These are phyloP conservation scores for Phoma herbarum DNA, from an alignment of 2,329 filamentous ascomycete genomes.

Conservation along the genomic window DNA sequence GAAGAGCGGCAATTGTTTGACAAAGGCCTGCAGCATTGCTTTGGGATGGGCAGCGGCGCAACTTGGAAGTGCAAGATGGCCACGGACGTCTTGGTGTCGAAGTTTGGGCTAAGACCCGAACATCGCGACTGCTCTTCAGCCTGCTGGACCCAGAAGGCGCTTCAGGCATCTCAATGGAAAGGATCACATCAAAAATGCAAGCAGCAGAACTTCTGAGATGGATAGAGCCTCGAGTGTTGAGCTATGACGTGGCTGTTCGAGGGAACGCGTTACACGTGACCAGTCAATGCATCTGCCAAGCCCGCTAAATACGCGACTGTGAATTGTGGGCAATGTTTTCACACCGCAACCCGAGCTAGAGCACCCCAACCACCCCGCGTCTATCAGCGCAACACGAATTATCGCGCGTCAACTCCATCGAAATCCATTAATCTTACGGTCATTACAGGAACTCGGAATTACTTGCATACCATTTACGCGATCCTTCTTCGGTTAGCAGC, in stretches of 20 bases:
- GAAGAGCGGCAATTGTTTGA: too few relatives aligned
- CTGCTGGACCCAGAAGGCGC: too few relatives aligned
- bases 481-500: constrained; percentile 34
- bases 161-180: neutral
- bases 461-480: constrained; percentile 16
- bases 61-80: neutral
- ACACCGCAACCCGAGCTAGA: constrained; percentile 42
- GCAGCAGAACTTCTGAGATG: neutral
- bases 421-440: constrained; percentile 30
- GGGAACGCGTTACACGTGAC: constrained; percentile 28
- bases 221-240: neutral
- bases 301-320: constrained; percentile 47
- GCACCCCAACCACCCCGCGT: constrained; percentile 37
- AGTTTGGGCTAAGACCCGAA: neutral
- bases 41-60: neutral
- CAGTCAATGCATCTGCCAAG: constrained; percentile 20
- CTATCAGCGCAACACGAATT: constrained; percentile 24
- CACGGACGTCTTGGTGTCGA: neutral
- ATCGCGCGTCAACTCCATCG: constrained; percentile 36
- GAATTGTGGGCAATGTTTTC: constrained; percentile 50
- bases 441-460: constrained; percentile 13
- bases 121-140: neutral
- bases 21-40: neutral
- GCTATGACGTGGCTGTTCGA: constrained; percentile 37
- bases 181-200: neutral